phyloP scores from a whole-genome alignment of 345 rosid species.

The Aquilaria sinensis region DNA sequence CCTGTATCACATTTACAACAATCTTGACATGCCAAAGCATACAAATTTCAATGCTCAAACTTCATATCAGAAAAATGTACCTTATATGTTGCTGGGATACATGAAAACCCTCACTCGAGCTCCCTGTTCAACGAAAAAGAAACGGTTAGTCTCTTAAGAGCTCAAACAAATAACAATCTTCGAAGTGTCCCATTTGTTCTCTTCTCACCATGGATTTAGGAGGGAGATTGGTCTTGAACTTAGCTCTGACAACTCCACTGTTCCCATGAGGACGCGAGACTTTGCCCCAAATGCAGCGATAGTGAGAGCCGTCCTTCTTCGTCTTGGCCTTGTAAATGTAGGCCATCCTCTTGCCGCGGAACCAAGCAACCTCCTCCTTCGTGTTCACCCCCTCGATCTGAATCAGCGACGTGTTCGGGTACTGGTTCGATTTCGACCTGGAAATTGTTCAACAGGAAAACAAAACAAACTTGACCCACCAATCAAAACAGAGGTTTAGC shows the following conservation, averaged over 20 bases:
- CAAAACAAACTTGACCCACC: no score
- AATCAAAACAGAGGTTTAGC: not conserved
- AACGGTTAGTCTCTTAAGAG: no score
- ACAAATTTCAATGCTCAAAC: no score
- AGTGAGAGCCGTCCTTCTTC: constrained; percentile 40
- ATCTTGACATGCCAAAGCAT: no score
- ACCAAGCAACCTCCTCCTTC: constrained; percentile 39
- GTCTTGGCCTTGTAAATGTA: constrained; percentile 48
- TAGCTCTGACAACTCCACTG: constrained; percentile 59
- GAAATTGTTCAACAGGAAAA: no score
- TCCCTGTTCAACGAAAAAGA: constrained; percentile 25
- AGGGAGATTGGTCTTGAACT: constrained; percentile 59
- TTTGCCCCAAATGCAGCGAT: constrained; percentile 57
- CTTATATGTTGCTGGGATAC: constrained; percentile 41
- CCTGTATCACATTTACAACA: no score
- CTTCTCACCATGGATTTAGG: constrained; percentile 37
- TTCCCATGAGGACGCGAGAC: constrained; percentile 58
- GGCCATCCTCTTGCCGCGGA: constrained; percentile 39
- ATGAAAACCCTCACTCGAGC: constrained; percentile 45
- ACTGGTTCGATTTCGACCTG: constrained; percentile 8
- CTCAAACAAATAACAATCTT: not conserved
- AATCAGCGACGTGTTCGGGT: constrained; percentile 27
- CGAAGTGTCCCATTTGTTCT: no score
- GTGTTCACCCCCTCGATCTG: constrained; percentile 66
- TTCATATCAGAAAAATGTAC: not conserved